Conservation (phyloP, 108 stramenopile species). For the Pseudonitzschia multiseries region DNA sequence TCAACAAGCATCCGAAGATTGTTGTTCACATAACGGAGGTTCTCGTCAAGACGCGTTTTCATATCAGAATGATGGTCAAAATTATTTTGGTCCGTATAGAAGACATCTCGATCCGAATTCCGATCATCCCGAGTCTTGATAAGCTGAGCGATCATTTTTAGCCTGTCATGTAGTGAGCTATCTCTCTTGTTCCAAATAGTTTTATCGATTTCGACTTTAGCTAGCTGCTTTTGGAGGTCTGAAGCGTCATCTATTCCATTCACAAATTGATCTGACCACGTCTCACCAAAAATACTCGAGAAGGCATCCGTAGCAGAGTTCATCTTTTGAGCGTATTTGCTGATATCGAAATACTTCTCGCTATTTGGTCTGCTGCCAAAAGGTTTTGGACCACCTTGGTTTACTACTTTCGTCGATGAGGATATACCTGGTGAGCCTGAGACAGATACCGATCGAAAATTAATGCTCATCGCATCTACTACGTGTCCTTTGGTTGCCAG, state of each 20-base stretch:
- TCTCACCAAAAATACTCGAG: constrained; percentile 54
- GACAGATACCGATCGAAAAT: constrained; percentile 24
- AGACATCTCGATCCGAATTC: constrained; percentile 54
- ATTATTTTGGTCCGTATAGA: constrained; percentile 52
- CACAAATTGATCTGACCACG: constrained; percentile 45
- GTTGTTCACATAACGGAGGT: neutral
- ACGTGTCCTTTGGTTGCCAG: constrained; percentile 24
- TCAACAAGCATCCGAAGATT: constrained; percentile 42
- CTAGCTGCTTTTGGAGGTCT: constrained; percentile 21
- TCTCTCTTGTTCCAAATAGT: neutral
- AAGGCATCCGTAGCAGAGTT: constrained; percentile 35
- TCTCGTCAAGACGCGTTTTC: constrained; percentile 22
- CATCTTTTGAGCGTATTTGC: neutral
- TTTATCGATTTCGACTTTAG: neutral
- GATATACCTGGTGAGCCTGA: constrained; percentile 9
- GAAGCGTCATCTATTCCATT: constrained; percentile 38
- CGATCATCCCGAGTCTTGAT: constrained; percentile 47
- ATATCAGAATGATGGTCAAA: constrained; percentile 58
- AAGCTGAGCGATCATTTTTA: constrained; percentile 51
- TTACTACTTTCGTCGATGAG: constrained; percentile 3
- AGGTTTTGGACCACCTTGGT: too few relatives aligned
- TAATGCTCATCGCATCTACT: constrained; percentile 16
- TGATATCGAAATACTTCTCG: neutral
- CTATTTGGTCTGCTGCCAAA: too few relatives aligned
- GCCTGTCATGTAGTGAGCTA: neutral